Percentiles rank a stretch among this genome's conserved stretches.
phyloP scores from a whole-genome alignment of 2,329 filamentous ascomycete genomes.

The Fusarium poae region DNA sequence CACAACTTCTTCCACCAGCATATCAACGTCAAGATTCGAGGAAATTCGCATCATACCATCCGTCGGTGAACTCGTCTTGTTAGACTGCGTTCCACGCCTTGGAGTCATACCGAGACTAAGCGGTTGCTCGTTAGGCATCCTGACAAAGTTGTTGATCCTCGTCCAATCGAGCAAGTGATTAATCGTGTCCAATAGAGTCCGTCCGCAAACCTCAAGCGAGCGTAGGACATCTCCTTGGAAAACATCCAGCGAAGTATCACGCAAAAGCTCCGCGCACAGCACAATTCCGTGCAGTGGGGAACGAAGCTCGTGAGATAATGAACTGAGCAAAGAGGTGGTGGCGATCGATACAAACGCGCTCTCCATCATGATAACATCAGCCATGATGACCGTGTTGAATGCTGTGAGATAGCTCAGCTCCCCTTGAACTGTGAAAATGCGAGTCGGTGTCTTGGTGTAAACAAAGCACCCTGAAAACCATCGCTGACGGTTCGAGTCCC shows the following conservation, averaged over 20 bases:
- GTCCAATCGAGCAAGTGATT: constrained; percentile 67
- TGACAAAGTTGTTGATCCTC: constrained; percentile 62
- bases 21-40: constrained; percentile 50
- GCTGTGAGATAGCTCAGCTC: constrained; percentile 66
- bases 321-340: constrained; percentile 70
- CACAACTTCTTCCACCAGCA: constrained; percentile 61
- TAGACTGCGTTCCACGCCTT: background rate
- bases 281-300: constrained; percentile 72
- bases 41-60: constrained; percentile 39
- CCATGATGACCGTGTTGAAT: constrained; percentile 68
- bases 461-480: constrained; percentile 65
- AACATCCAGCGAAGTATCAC: constrained; percentile 62
- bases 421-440: constrained; percentile 60
- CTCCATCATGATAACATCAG: constrained; percentile 64
- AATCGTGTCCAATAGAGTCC: constrained; percentile 66
- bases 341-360: constrained; percentile 57
- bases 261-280: constrained; percentile 65
- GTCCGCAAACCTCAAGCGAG: constrained; percentile 64
- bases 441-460: constrained; percentile 61
- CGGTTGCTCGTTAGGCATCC: constrained; percentile 6
- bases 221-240: constrained; percentile 63
- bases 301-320: constrained; percentile 71
- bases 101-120: background rate
- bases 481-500: constrained; percentile 60
- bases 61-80: background rate